Conservation (phyloP, 2,329 filamentous ascomycete species). For the Dactylonectria estremocensis region DNA sequence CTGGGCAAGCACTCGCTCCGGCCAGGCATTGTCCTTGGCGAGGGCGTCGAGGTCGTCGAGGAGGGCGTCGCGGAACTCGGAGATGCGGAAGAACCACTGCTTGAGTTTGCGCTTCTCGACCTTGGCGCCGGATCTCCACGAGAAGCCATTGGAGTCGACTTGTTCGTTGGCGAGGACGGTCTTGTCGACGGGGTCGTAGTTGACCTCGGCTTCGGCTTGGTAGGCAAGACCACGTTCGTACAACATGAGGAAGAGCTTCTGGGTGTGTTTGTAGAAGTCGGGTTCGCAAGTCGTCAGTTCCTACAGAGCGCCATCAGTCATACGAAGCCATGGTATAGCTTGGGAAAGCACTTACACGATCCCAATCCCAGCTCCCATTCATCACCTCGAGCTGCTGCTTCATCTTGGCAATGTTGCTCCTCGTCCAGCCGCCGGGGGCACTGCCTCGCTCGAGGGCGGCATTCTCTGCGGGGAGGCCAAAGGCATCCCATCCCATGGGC, state of each 20-base stretch:
- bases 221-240: constrained; percentile 83
- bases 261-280: constrained; percentile 90
- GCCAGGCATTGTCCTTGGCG: constrained; percentile 78
- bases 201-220: constrained; percentile 86
- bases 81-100: constrained; percentile 94
- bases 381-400: constrained; percentile 84
- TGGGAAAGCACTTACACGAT: constrained; percentile 72
- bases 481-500: constrained; percentile 97
- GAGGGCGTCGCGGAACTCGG: constrained; percentile 80
- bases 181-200: constrained; percentile 91
- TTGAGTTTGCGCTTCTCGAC: constrained; percentile 85
- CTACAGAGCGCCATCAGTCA: constrained; percentile 59
- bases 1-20: constrained; percentile 85
- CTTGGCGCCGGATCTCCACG: constrained; percentile 89
- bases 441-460: constrained; percentile 88
- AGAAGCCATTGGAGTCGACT: constrained; percentile 87
- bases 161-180: constrained; percentile 95
- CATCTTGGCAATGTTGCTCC: constrained; percentile 86
- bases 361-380: constrained; percentile 89
- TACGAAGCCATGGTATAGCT: too few species aligned
- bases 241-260: constrained; percentile 86
- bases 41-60: constrained; percentile 80
- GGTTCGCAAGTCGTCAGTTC: constrained; percentile 89
- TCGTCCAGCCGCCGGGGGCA: constrained; percentile 85
- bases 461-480: constrained; percentile 92